Evolutionary conservation across 2,329 filamentous ascomycete species (phyloP), one percentile per base, ranked within the genome.

Genomic region (Pyrenochaeta sp.): DNA sequence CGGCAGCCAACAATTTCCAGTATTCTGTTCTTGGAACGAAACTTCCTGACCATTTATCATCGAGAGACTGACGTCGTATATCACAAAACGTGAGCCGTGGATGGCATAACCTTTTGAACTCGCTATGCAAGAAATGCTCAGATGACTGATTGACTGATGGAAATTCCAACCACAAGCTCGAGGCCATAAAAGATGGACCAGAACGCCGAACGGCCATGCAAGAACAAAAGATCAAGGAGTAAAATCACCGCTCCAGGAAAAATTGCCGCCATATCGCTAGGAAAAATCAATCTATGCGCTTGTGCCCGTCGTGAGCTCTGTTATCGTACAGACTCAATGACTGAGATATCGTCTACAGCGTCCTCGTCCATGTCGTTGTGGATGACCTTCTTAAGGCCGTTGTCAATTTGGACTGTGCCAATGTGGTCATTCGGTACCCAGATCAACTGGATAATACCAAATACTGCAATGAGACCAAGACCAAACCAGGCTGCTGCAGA

Each of bases 401-500:
- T 77, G 32, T 76, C 69, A 7, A 77, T 71, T 47, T 69, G 62
- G 1, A 77, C 67, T 12, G 63, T 54, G 30, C 69, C 71, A 3
- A 76, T 60, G 56, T 80, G 81, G 61, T 83, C 82, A 39, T 81
- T 80, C 10, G 82, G 79, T 47, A 88, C 84, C 64, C 83, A 85
- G 68, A 82, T 83, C 5, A 87, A 71, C 66, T 89, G 87, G 15
- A 83, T 62, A 4, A 81, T 81, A 37, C 86, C 87, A 19, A 85
- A 53, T 9, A 86, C 66, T 0, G 87, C 86, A n/a, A 88, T 80
- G 1, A 82, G 63, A 1, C 81, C 81, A 54, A 85, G 86, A 30
- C 78, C 82, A 81, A 85, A 89, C 85, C 86, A 89, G 2, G 86
- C 84, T 25, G 88, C 75, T 5, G 84, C 85, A 3, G 85, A 87